phyloP scores from a whole-genome alignment of 805 yeast genomes.

The Nakazawaea wickerhamii region DNA sequence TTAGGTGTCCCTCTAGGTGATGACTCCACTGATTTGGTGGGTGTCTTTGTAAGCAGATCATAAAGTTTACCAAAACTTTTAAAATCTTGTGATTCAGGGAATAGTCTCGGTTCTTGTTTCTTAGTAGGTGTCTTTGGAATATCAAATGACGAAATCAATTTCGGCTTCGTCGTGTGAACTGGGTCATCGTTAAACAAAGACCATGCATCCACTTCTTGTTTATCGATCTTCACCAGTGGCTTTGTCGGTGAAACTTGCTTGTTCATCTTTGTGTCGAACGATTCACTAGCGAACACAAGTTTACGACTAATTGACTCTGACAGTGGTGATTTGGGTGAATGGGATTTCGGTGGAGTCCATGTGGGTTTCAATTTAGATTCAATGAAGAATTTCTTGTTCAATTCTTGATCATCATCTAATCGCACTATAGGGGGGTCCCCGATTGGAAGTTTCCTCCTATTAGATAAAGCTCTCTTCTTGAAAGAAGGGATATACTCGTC shows the following conservation, averaged over 20 bases:
- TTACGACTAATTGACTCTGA: neutral
- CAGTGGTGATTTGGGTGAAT: neutral
- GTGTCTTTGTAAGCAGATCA: constrained; percentile 18
- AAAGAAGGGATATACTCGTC: neutral
- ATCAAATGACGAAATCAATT: neutral
- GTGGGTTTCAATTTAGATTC: constrained; percentile 1
- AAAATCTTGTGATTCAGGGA: neutral
- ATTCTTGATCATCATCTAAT: neutral
- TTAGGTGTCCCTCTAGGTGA: neutral
- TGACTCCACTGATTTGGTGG: constrained; percentile 2
- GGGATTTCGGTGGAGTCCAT: constrained; percentile 1
- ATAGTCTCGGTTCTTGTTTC: neutral
- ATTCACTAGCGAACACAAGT: neutral
- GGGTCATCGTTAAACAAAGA: neutral
- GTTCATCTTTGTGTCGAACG: neutral
- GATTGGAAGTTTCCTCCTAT: neutral
- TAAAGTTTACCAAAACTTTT: neutral
- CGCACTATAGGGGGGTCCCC: neutral
- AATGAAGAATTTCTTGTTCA: neutral
- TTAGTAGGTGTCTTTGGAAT: no score
- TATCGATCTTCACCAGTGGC: neutral
- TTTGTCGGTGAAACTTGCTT: neutral
- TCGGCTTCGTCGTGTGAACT: neutral
- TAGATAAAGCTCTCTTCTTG: neutral
- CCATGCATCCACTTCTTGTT: neutral